Conservation (phyloP, 2,329 filamentous ascomycete species). For the Zasmidium angulare region DNA sequence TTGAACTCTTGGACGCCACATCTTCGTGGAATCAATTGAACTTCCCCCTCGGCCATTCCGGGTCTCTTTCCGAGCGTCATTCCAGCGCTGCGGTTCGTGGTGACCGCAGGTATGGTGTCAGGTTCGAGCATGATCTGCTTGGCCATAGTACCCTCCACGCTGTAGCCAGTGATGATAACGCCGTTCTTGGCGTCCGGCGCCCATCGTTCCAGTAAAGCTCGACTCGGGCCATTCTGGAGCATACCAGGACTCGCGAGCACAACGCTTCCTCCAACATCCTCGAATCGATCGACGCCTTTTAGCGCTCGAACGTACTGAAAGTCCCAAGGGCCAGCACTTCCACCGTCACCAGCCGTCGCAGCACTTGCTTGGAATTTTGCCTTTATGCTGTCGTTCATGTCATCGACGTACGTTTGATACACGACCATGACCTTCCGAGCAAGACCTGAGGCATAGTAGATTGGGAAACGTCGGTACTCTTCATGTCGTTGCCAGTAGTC, state of each 20-base stretch:
- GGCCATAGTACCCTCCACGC: conserved; percentile 97
- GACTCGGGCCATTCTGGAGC: conserved; percentile 93
- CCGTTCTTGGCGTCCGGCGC: conserved; percentile 94
- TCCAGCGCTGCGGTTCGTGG: conserved; percentile 54
- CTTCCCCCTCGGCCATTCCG: conserved; percentile 64
- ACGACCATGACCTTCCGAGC: conserved; percentile 97
- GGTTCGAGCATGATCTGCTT: conserved; percentile 94
- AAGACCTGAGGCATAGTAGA: conserved; percentile 96
- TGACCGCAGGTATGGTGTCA: conserved; percentile 90
- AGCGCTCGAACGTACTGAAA: conserved; percentile 91
- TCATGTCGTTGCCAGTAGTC: conserved; percentile 93
- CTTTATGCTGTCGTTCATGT: conserved; percentile 99
- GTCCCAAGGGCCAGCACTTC: conserved; percentile 81
- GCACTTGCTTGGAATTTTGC: conserved; percentile 82
- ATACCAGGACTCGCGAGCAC: conserved; percentile 98
- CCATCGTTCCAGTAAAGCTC: conserved; percentile 92
- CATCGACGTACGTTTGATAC: conserved; percentile 95
- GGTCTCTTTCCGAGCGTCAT: conserved; percentile 31
- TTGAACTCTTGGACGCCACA: conserved; percentile 94
- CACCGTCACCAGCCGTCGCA: conserved; percentile 77
- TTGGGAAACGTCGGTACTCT: conserved; percentile 86
- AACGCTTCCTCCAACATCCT: conserved; percentile 91
- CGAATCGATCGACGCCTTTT: conserved; percentile 91
- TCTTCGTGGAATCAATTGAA: conserved; percentile 84
- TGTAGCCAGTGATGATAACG: conserved; percentile 98